Evolutionary conservation across 2,329 filamentous ascomycete genomes (phyloP), one percentile per base, ranked within the genome.

Genomic region (Calonectria montana): DNA sequence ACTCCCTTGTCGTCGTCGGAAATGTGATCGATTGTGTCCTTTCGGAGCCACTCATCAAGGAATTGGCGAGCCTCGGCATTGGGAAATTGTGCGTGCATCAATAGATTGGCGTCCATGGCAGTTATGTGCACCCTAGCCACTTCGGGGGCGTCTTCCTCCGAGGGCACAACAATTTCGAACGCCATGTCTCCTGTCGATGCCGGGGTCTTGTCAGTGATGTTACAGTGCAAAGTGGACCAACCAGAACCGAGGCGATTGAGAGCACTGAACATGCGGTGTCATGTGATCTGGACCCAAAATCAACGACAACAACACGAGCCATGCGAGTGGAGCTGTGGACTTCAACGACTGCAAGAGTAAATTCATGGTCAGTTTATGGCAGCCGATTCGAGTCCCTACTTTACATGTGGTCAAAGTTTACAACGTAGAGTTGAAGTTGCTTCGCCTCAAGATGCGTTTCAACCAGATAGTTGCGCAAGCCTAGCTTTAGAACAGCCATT

Each of bases 21-120:
- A 10, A 83, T 71, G 69, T 83, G 80, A 67, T 76, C 72, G 59
- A 79, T 65, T 25, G 81, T 81, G 66, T 85, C 78, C 35, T 71
- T 75, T 27, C 70, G 72, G 35, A 86, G 73, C 76, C 79, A 84
- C 5, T 61, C 69, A 43, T 74, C 76, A 23, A 84, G 79, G 8
- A 78, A 80, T 10, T 62, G 67, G 35, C 81, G 76, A 55, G 80
- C 80, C 18, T 80, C 76, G 8, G 74, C 63, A 8, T 78, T 81
- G 16, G 85, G 84, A 65, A 86, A 85, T 71, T 86, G 83, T 1
- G 82, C 82, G 67, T 85, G 83, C 53, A 84, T 81, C 27, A 86
- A 71, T 15, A 81, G 72, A 73, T 86, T 85, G 43, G 76, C 70
- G 55, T 83, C 78, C 84, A 85, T 86, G 55, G 84, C 83, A 10